phyloP scores from a whole-genome alignment of 139 green algal genomes.

The Chlamydomonas urium region DNA sequence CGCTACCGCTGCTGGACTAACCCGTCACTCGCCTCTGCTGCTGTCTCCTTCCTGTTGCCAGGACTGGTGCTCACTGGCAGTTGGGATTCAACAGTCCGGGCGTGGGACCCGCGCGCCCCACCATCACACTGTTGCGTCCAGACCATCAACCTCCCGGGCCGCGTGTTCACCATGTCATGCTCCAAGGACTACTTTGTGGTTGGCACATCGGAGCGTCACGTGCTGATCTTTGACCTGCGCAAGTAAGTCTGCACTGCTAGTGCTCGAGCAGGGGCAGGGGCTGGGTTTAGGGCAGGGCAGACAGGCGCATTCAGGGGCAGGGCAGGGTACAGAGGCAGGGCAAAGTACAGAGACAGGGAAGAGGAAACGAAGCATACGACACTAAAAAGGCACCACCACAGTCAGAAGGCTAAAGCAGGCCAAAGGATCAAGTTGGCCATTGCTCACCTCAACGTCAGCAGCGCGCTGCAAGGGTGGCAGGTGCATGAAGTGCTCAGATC shows the following conservation, averaged over 20 bases:
- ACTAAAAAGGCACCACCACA: not conserved
- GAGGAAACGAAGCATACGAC: not conserved
- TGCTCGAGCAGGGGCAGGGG: not conserved
- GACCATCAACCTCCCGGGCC: constrained; percentile 57
- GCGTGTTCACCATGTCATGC: constrained; percentile 67
- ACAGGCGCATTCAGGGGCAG: no score
- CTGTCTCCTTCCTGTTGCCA: no score
- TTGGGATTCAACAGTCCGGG: constrained; percentile 68
- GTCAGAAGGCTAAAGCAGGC: not conserved
- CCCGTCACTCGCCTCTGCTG: no score
- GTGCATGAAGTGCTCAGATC: no score
- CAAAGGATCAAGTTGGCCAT: not conserved
- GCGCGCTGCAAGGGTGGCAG: no score
- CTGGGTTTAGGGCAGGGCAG: no score
- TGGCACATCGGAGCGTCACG: constrained; percentile 65
- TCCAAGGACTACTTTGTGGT: constrained; percentile 61
- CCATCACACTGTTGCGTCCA: constrained; percentile 23
- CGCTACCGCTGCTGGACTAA: no score
- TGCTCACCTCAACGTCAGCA: not conserved
- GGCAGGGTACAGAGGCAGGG: not conserved
- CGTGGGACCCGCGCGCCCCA: constrained; percentile 48
- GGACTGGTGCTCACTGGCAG: constrained; percentile 61
- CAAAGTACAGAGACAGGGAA: not conserved
- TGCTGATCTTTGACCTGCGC: constrained; percentile 76
- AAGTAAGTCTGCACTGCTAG: constrained; percentile 33